These are phyloP conservation scores for Termitomyces sp. DNA, from an alignment of 768 basidiomycete genomes.

Conservation along the genomic window DNA sequence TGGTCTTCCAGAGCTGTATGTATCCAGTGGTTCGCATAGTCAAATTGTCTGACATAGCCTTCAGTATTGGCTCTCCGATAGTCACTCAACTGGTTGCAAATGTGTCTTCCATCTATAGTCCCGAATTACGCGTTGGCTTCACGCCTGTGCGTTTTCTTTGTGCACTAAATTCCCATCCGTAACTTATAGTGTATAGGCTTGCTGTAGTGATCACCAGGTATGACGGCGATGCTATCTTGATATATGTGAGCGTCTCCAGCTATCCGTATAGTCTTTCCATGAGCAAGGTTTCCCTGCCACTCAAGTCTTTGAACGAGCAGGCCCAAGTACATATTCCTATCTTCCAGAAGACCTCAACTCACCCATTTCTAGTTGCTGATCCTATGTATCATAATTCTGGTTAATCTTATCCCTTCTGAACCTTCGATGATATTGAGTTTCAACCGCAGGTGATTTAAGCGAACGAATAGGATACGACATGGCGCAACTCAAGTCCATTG, in stretches of 20 bases:
- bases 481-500: constrained; percentile 74
- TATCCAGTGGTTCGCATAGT: neutral
- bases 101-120: constrained; percentile 74
- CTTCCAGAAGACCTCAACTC: neutral
- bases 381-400: constrained; percentile 89
- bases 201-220: constrained; percentile 91
- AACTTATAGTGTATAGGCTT: constrained; percentile 38
- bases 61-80: constrained; percentile 74
- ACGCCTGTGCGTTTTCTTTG: constrained; percentile 40
- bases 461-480: constrained; percentile 79
- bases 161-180: neutral
- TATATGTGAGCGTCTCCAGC: neutral
- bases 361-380: constrained; percentile 54
- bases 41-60: neutral
- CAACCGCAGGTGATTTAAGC: constrained; percentile 60
- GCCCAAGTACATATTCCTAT: constrained; percentile 45
- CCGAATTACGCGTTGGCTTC: constrained; percentile 66
- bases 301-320: constrained; percentile 84
- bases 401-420: constrained; percentile 19
- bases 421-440: neutral
- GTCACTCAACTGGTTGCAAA: constrained; percentile 72
- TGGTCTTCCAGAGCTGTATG: constrained; percentile 68
- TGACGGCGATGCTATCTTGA: neutral
- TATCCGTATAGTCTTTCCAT: constrained; percentile 57
- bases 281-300: constrained; percentile 81